phyloP scores from a whole-genome alignment of 2,329 filamentous ascomycete species.

The Sarocladium oryzae region DNA sequence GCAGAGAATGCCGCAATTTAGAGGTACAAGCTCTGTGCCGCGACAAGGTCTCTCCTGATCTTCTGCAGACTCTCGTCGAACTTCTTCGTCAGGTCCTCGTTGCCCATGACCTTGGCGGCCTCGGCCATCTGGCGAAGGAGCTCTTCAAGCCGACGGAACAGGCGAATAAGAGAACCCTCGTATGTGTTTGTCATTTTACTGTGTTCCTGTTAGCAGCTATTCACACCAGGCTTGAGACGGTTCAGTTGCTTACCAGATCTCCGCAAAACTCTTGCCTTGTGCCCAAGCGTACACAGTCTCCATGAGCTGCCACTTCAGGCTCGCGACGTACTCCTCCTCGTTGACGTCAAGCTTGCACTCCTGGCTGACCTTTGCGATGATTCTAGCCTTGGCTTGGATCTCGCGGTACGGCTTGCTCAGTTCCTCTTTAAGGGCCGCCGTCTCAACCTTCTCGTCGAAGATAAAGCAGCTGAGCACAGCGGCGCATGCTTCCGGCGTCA shows the following conservation, averaged over 20 bases:
- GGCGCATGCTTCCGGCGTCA: constrained; percentile 81
- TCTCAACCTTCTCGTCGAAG: constrained; percentile 91
- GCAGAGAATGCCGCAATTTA: too few species aligned
- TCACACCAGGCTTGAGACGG: not conserved
- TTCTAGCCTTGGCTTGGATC: constrained; percentile 78
- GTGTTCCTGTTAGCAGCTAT: constrained; percentile 6
- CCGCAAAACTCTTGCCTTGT: constrained; percentile 79
- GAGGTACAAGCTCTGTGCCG: constrained; percentile 87
- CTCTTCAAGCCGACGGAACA: constrained; percentile 94
- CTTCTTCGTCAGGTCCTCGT: constrained; percentile 84
- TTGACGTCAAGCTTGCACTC: constrained; percentile 93
- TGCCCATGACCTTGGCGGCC: constrained; percentile 96
- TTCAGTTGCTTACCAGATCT: constrained; percentile 82
- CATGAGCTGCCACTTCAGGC: constrained; percentile 94
- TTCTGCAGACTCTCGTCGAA: constrained; percentile 82
- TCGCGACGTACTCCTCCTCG: constrained; percentile 86
- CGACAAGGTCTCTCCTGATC: constrained; percentile 89
- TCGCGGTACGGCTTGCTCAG: constrained; percentile 79
- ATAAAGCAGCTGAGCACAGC: constrained; percentile 89
- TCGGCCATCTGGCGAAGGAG: constrained; percentile 91
- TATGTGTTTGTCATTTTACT: constrained; percentile 99
- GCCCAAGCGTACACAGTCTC: constrained; percentile 92
- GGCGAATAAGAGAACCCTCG: constrained; percentile 90
- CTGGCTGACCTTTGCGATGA: constrained; percentile 86
- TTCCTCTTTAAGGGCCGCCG: constrained; percentile 72